These are phyloP conservation scores for Papiliotrema nemorosa DNA, from an alignment of 1,284 basidiomycete species.

Conservation along the genomic window DNA sequence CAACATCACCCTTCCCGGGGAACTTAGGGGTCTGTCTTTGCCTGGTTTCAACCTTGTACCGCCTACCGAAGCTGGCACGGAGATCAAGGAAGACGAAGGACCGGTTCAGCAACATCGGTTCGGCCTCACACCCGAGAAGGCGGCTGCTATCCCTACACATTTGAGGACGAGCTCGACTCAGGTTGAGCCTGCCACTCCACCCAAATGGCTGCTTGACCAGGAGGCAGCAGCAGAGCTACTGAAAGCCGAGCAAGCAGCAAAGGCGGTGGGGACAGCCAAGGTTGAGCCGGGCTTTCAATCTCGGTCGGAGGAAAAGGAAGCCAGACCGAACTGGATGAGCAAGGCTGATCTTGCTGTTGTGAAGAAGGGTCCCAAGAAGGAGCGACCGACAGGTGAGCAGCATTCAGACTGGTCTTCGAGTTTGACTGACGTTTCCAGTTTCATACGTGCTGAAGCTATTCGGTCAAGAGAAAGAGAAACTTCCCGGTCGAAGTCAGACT, in stretches of 20 bases:
- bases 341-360: conserved; percentile 1
- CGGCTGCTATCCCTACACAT: conserved; percentile 21
- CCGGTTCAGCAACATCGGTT: conserved; percentile 14
- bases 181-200: conserved; percentile 39
- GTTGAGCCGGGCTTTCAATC: no score
- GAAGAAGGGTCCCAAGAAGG: conserved; percentile 22
- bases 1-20: neutral
- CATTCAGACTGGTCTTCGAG: neutral
- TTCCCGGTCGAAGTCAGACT: conserved; percentile 16
- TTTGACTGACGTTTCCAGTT: conserved; percentile 12
- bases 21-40: neutral
- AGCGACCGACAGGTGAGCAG: conserved; percentile 30
- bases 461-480: conserved; percentile 20
- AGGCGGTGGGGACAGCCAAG: conserved; percentile 7
- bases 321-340: conserved; percentile 2
- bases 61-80: neutral
- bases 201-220: conserved; percentile 34
- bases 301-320: neutral
- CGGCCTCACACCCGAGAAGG: conserved; percentile 30
- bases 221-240: conserved; percentile 33
- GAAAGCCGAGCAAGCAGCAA: conserved; percentile 14
- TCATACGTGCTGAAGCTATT: conserved; percentile 33
- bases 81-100: neutral
- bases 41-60: neutral
- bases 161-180: conserved; percentile 27